Percentiles rank a stretch among this genome's conserved stretches.
Conservation (phyloP, 2,329 filamentous ascomycete species). For the Escovopsis sp. region DNA sequence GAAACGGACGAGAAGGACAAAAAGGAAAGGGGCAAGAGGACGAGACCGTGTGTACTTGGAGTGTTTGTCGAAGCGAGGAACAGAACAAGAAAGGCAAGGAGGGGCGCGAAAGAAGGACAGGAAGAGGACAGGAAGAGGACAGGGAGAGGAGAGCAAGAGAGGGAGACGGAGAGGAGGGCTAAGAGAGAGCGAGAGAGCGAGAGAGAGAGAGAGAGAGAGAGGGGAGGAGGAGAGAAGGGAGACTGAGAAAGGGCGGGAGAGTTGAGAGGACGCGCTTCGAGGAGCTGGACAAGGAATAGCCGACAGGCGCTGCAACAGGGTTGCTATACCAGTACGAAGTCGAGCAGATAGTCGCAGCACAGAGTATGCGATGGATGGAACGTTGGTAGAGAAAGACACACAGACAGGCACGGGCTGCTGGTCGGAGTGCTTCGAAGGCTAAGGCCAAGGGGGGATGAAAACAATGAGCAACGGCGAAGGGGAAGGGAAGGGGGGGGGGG, state of each 20-base stretch:
- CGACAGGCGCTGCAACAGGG: too few relatives aligned
- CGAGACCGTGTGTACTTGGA: too few relatives aligned
- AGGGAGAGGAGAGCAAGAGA: not conserved
- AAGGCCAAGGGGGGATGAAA: conserved; percentile 2
- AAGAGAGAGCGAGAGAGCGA: not conserved
- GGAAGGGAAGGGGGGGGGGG: conserved; percentile 1
- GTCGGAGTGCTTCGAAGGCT: too few relatives aligned
- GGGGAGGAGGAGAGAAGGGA: not conserved
- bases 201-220: not conserved
- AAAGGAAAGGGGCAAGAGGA: not conserved
- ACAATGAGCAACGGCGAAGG: not conserved
- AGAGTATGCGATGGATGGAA: too few relatives aligned
- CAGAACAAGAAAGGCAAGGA: not conserved
- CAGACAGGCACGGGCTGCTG: too few relatives aligned
- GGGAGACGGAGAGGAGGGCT: not conserved
- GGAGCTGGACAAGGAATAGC: not conserved
- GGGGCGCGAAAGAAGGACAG: not conserved
- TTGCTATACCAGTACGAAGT: too few relatives aligned
- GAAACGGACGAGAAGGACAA: too few relatives aligned
- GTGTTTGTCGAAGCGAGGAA: too few relatives aligned
- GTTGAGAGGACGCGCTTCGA: not conserved
- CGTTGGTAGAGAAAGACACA: conserved; percentile 1
- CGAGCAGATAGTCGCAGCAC: too few relatives aligned
- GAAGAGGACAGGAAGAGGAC: not conserved
- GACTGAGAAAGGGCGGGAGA: not conserved